Evolutionary conservation across 2,329 filamentous ascomycete species (phyloP), one percentile per base, ranked within the genome.

Genomic region (Metarhizium guizhouense): DNA sequence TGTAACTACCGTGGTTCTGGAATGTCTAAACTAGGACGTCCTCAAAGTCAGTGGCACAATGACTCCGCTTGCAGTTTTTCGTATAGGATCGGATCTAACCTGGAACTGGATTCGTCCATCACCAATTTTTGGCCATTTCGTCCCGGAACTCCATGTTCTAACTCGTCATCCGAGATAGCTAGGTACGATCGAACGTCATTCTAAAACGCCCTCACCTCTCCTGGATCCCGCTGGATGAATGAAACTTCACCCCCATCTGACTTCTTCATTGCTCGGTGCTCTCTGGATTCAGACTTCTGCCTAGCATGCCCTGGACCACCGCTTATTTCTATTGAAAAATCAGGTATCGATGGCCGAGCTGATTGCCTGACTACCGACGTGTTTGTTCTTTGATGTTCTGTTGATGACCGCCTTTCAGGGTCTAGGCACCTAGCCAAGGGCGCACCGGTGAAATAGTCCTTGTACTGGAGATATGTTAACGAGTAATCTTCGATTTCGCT

Each of bases 131-230:
- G 43, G 18, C 25, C 45, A 30, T 30, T 48, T 29, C 13, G 10
- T 30, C 8, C 11, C 7, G 45, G 20, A 29, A 13, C 3, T 30
- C 3, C 10, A 30, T 4, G 25, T 48, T 66, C 64, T n/a, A 68
- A 25, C 20, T 70, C 68, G 3, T 68, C 63, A 32, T 71, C 67
- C 14, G 65, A 60, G 36, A 70, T 63, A 53, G 64, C 62, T 8
- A 71, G 62, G 34, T 60, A 58, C 7, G 56, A 55, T 20, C 69
- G 63, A 20, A 70, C 66, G 58, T 64, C 58, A 10, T 60, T 56
- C 69, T 67, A 71, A 52, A 69, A 70, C 53, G 65, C 59, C 30
- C 54, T 43, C n/a, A 65, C 65, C n/a, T 68, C 67, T 25, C 57
- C 54, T 11, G 62, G 58, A 47, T 62, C 53, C 53, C 63, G 51